A percentile compares a stretch with the other conserved stretches of the same genome.
Evolutionary conservation across 148 eudicot species (phyloP).

Genomic region (Hydrangea macrophylla): DNA sequence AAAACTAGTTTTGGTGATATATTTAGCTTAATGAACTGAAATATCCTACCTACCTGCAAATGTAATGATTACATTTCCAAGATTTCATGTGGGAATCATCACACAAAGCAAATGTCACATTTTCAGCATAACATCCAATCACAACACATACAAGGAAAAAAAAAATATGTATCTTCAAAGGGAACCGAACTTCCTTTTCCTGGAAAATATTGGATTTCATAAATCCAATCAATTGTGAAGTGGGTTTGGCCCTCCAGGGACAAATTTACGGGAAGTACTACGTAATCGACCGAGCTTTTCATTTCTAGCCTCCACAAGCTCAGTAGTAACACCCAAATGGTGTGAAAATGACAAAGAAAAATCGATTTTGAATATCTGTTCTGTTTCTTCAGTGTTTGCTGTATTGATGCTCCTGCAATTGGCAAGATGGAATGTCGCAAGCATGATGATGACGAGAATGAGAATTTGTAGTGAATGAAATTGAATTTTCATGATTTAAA

Average conservation of each 20-base stretch:
- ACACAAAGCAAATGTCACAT: too few species aligned
- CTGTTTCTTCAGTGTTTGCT: slow-evolving; percentile 3
- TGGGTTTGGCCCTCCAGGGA: slow-evolving; percentile 56
- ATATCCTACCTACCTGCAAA: too few species aligned
- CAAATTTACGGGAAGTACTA: slow-evolving; percentile 25
- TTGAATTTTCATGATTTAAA: slow-evolving; percentile 11
- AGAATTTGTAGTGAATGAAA: background rate
- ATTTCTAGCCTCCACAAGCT: background rate
- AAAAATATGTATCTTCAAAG: background rate
- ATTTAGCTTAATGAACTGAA: too few species aligned
- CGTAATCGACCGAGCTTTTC: slow-evolving; percentile 13
- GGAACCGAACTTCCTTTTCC: background rate
- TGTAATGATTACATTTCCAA: too few species aligned
- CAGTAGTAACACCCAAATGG: slow-evolving; percentile 8
- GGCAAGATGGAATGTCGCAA: slow-evolving; percentile 6
- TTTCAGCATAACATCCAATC: background rate
- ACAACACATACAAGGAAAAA: background rate
- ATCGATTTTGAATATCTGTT: background rate
- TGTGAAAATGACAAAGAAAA: slow-evolving; percentile 6
- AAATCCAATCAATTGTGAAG: slow-evolving; percentile 43
- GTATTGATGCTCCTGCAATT: slow-evolving; percentile 20
- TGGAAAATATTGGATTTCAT: background rate
- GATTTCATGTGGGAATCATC: too few species aligned
- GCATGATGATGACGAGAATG: slow-evolving; percentile 14
- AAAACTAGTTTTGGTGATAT: too few species aligned